A percentile compares a stretch with the other conserved stretches of the same genome.
phyloP scores from a whole-genome alignment of 73 alveolate species.

The Stentor coeruleus region DNA sequence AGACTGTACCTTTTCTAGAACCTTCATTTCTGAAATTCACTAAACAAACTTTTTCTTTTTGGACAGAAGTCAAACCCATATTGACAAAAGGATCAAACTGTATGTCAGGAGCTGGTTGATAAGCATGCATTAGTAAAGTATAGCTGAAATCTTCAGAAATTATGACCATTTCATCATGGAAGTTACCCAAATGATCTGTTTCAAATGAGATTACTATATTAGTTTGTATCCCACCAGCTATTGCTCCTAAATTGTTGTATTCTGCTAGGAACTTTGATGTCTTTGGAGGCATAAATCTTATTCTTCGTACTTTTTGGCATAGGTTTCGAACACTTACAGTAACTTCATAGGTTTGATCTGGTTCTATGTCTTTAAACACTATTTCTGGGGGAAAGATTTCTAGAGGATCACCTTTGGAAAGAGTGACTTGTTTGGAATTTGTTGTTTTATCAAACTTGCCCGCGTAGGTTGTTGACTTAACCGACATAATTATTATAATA shows the following conservation, averaged over 20 bases:
- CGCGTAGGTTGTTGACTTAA: constrained; percentile 13
- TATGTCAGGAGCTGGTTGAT: constrained; percentile 90
- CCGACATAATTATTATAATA: too few species aligned
- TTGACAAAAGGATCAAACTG: constrained; percentile 97
- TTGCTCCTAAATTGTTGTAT: constrained; percentile 73
- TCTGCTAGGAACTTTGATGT: constrained; percentile 78
- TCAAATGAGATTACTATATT: constrained; percentile 93
- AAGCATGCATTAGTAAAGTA: constrained; percentile 86
- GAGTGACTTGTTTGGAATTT: constrained; percentile 33
- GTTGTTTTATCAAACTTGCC: neutral
- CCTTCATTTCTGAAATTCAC: constrained; percentile 96
- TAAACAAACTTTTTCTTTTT: constrained; percentile 73
- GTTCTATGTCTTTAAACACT: constrained; percentile 89
- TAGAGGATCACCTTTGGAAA: constrained; percentile 48
- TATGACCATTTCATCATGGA: constrained; percentile 85
- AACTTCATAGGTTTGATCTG: constrained; percentile 92
- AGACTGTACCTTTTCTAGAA: constrained; percentile 78
- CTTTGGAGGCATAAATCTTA: constrained; percentile 88
- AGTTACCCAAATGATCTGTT: constrained; percentile 90
- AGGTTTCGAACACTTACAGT: constrained; percentile 92
- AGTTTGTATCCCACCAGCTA: constrained; percentile 94
- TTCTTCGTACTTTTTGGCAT: constrained; percentile 82
- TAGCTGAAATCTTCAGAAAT: constrained; percentile 85
- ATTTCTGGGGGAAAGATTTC: constrained; percentile 90
- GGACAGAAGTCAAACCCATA: constrained; percentile 89